Base-by-base conservation (phyloP, 2,329 filamentous ascomycete species). In the Meredithiella fracta region DNA sequence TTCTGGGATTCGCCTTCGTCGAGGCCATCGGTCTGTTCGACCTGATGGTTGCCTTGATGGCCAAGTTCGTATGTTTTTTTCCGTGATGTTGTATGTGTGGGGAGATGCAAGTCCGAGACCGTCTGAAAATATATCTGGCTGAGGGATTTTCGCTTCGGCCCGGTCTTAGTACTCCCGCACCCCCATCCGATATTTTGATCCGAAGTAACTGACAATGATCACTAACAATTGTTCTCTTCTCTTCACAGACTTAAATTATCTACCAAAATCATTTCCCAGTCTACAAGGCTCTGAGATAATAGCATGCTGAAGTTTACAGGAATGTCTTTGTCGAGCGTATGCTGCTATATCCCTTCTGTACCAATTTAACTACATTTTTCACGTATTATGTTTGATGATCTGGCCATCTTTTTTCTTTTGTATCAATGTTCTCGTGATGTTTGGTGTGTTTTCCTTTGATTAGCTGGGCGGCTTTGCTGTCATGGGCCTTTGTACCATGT, bases 1-100 rank as follows among this genome's bases (percentile, higher is more conserved):
- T 92, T 85, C 78, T 92, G 70, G 86, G 87, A 78, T 92, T 92
- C 78, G 87, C 86, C 71, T 92, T 92, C 83, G 86, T 90, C 73
- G 87, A 92, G 73, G 86, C 87, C 76, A 88, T 86, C 67, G 85
- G 84, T 84, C 82, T 87, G 69, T 87, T 87, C 83, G 83, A 87
- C 69, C 82, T 87, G 69, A 89, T 89, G 85, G 80, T 89, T 87
- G 85, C 85, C 77, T 86, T 89, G 78, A 89, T 89, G 85, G 85
- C 84, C 83, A 89, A 89, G 79, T 86, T 85, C 76, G 82, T 86
- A 79, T 67, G 78, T 80, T 58, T 58, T 38, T 23, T 50, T 44
- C 51, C 9, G 1, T 40, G 14, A 34, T 29, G 23, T 53, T 22
- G 7, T 50, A 7, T 26, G 20, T 8, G 20, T 49, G 44, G 44